phyloP scores from a whole-genome alignment of 2,329 filamentous ascomycete genomes.

The Phaeosphaeriaceae sp. region DNA sequence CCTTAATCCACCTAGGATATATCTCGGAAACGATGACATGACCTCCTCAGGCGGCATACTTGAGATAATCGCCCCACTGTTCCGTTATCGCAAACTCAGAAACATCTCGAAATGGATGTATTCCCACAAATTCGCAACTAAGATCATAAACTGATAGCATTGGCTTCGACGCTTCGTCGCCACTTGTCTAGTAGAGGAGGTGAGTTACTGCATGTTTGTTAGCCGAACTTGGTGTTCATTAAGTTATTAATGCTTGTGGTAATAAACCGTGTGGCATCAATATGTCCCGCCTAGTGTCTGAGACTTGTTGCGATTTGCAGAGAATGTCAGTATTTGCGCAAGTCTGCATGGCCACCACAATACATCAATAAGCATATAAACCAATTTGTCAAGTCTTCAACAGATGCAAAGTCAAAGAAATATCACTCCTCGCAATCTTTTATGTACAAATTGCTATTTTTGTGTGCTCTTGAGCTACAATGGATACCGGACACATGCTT shows the following conservation, averaged over 20 bases:
- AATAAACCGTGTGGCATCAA: too few species aligned
- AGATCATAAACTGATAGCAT: neutral
- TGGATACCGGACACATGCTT: neutral
- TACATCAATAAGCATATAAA: neutral
- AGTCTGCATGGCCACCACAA: neutral
- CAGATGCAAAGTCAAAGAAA: neutral
- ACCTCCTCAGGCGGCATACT: neutral
- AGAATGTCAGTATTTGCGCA: neutral
- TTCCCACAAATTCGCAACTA: neutral
- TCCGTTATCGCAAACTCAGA: neutral
- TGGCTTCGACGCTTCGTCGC: too few species aligned
- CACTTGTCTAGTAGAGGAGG: too few species aligned
- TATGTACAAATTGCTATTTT: neutral
- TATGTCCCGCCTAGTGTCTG: too few species aligned
- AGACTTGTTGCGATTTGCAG: neutral
- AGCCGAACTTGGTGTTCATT: too few species aligned
- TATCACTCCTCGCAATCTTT: neutral
- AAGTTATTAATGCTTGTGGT: too few species aligned
- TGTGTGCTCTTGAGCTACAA: neutral
- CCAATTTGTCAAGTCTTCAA: neutral
- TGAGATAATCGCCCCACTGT: constrained; percentile 5
- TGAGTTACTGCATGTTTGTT: too few species aligned
- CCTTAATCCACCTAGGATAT: constrained; percentile 4
- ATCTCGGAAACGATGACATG: constrained; percentile 8
- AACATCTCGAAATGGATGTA: neutral